A percentile compares a stretch with the other conserved stretches of the same genome.
phyloP scores from a whole-genome alignment of 2,329 filamentous ascomycete species.

The Fusarium sp. region DNA sequence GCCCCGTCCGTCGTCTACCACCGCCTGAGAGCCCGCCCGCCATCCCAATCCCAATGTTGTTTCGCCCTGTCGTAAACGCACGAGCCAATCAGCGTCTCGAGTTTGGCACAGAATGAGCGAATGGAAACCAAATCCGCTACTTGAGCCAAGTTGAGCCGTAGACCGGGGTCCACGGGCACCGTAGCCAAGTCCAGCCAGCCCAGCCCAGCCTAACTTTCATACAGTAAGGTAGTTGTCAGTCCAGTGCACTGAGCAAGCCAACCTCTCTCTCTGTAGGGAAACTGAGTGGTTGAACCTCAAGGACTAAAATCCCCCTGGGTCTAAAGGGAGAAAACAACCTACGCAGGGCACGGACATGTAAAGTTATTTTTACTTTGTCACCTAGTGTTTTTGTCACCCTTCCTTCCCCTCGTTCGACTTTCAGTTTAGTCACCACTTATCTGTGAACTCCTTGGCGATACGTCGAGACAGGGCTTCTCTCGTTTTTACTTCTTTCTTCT shows the following conservation, averaged over 20 bases:
- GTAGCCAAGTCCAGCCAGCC: conserved; percentile 7
- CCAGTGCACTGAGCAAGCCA: neutral
- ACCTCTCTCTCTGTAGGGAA: neutral
- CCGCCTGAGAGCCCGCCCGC: conserved; percentile 22
- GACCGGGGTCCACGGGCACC: conserved; percentile 14
- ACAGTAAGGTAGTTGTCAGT: neutral
- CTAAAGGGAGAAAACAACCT: neutral
- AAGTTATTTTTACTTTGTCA: conserved; percentile 48
- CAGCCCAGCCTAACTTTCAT: neutral
- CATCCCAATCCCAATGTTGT: conserved; percentile 20
- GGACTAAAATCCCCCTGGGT: neutral
- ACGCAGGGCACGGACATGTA: conserved; percentile 35
- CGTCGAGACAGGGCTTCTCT: neutral
- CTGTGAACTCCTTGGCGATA: conserved; percentile 17
- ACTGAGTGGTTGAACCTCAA: neutral
- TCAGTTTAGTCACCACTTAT: conserved; percentile 10
- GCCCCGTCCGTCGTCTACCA: conserved; percentile 16
- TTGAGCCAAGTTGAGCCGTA: conserved; percentile 19
- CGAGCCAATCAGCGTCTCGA: conserved; percentile 6
- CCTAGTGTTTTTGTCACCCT: conserved; percentile 41
- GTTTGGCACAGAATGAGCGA: neutral
- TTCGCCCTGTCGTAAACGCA: conserved; percentile 18
- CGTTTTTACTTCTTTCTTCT: conserved; percentile 1
- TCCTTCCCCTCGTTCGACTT: neutral
- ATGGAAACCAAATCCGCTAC: conserved; percentile 15